Evolutionary conservation across 2,329 filamentous ascomycete species (phyloP), one percentile per base, ranked within the genome.

Genomic region (Ophiognomonia clavigignenti-juglandacearum): DNA sequence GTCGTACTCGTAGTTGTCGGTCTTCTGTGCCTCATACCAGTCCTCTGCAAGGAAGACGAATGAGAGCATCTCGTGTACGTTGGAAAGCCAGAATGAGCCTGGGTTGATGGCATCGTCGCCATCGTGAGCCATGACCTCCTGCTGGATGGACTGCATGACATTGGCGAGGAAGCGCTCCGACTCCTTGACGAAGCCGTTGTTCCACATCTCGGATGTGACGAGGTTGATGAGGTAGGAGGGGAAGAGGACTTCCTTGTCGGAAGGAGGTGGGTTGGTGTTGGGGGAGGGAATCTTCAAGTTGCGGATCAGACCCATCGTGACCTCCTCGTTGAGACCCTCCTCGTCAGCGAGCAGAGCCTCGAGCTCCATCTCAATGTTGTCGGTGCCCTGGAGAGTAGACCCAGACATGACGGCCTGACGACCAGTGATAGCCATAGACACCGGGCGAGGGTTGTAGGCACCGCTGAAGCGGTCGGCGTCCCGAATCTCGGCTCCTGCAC

Each of bases 131-230:
- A 98, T 97, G 47, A 98, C 93, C 66, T 98, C 93, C 66, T 97
- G 91, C 66, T 98, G 93, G 61, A 98, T 97, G 7, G 91, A 96
- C 70, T 97, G 93, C 93, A 98, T 98, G 55, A 98, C 93, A 61
- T 97, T 98, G 62, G 93, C 93, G 53, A 98, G 77, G 80, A 98
- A 98, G 46, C 92, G 87, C 70, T 98, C 93, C 4, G 93, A 97
- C 70, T 98, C 93, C 74, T 98, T 98, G 59, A 98, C 93, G 63
- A 96, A 98, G 39, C 93, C 93, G 60, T 98, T 98, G 74, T 98
- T 98, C 93, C 93, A 98, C 93, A 98, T 98, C 73, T 98, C 93
- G 14, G 91, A 97, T 11, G 93, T 98, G 54, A 98, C 93, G 52
- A 98, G 78, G 68, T 98, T 98, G 75, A 98, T 98, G 59, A 98